These are phyloP conservation scores for Diophrys appendiculata DNA, from an alignment of 73 alveolate species.

Conservation along the genomic window DNA sequence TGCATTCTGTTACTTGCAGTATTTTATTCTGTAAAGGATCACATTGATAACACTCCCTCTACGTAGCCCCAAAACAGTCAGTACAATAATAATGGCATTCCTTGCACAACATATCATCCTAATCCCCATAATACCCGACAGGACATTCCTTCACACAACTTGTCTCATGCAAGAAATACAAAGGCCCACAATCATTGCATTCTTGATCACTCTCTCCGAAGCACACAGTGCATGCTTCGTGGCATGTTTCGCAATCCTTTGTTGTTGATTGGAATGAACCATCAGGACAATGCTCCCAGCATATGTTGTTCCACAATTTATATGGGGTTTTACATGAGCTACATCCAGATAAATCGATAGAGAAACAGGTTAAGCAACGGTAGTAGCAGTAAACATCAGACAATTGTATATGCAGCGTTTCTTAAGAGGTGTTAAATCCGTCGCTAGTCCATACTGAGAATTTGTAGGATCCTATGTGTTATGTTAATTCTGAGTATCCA, in stretches of 20 bases:
- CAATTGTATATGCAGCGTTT: background rate
- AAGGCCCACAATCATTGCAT: background rate
- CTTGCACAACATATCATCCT: background rate
- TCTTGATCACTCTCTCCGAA: background rate
- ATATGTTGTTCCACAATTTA: background rate
- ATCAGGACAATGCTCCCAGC: background rate
- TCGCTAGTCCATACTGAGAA: background rate
- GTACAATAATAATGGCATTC: background rate
- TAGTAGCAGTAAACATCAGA: background rate
- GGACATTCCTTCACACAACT: background rate
- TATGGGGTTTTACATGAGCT: background rate
- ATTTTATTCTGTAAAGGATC: too few species aligned
- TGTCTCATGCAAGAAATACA: background rate
- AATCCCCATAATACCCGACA: background rate
- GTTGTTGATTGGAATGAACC: background rate
- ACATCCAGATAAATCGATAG: background rate
- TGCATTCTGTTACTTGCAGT: too few species aligned
- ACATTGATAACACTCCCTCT: background rate
- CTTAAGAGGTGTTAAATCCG: background rate
- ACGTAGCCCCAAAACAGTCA: background rate
- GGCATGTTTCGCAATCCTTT: background rate
- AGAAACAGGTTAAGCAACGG: background rate
- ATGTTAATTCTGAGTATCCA: background rate
- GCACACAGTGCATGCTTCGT: background rate
- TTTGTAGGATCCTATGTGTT: background rate